Evolutionary conservation across 306 rosid genomes (phyloP).

Genomic region (Morella rubra): DNA sequence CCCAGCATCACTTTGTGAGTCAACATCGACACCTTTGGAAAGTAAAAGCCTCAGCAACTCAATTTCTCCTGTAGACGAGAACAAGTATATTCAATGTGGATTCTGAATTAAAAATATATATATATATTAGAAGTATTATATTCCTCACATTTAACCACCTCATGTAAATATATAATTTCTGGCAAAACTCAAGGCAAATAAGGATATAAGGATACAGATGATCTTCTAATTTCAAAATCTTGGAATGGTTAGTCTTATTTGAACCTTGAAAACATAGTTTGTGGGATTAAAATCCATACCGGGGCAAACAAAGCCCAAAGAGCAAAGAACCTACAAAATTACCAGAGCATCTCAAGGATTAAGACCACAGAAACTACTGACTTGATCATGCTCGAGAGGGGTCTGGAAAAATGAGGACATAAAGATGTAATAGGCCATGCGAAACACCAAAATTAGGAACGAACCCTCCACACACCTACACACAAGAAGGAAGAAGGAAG

Average conservation of each 20-base stretch:
- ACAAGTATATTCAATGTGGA: constrained; percentile 18
- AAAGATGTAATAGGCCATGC: not conserved
- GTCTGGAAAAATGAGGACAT: not conserved
- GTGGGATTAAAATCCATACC: not conserved
- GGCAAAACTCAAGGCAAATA: not conserved
- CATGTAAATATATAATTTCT: not conserved
- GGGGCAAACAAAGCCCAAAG: not conserved
- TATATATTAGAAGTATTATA: not conserved
- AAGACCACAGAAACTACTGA: not conserved
- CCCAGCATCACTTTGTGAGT: constrained; percentile 85
- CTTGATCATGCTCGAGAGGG: not conserved
- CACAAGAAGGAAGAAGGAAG: not conserved
- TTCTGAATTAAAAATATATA: not conserved
- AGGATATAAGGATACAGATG: not conserved
- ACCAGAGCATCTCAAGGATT: not conserved
- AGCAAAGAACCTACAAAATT: not conserved
- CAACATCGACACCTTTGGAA: constrained; percentile 64
- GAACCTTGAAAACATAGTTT: not conserved
- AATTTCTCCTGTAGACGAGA: constrained; percentile 59
- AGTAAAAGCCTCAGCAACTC: constrained; percentile 71
- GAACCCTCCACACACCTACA: not conserved
- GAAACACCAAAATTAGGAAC: not conserved
- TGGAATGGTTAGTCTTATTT: not conserved
- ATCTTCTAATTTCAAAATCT: not conserved
- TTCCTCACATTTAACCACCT: not conserved